Evolutionary conservation across 2,329 filamentous ascomycete species (phyloP).

Genomic region (Alternaria infectoria): DNA sequence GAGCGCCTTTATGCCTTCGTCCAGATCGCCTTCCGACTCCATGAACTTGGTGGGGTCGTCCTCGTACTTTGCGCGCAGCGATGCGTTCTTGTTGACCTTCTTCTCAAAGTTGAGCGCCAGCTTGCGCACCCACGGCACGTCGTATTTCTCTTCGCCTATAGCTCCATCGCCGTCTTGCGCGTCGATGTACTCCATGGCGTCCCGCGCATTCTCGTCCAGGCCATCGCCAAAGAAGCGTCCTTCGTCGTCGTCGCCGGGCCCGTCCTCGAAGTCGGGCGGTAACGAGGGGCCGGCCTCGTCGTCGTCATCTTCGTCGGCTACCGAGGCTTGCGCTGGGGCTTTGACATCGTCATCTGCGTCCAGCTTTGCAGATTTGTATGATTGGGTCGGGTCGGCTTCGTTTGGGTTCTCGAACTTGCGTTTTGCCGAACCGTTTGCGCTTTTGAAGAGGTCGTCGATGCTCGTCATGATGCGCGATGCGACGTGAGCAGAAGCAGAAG

Average conservation of each 20-base stretch:
- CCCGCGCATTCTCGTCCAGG: constrained; percentile 78
- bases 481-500: neutral
- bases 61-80: constrained; percentile 85
- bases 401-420: constrained; percentile 64
- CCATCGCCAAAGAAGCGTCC: constrained; percentile 96
- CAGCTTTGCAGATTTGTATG: constrained; percentile 67
- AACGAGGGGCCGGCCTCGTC: constrained; percentile 61
- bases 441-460: constrained; percentile 69
- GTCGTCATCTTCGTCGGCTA: constrained; percentile 55
- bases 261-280: constrained; percentile 62
- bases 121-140: constrained; percentile 81
- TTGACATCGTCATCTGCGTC: constrained; percentile 58
- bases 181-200: constrained; percentile 89
- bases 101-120: constrained; percentile 85
- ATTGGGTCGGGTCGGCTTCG: constrained; percentile 62
- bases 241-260: constrained; percentile 74
- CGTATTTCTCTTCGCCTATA: constrained; percentile 74
- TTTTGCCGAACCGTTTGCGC: constrained; percentile 59
- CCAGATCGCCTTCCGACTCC: constrained; percentile 84
- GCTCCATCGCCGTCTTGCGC: constrained; percentile 63
- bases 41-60: constrained; percentile 81
- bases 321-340: constrained; percentile 54
- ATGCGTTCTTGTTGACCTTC: constrained; percentile 87
- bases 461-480: constrained; percentile 57
- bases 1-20: constrained; percentile 83